Conservation (phyloP, 768 basidiomycete genomes). For the Lepiota brunneoincarnata region DNA sequence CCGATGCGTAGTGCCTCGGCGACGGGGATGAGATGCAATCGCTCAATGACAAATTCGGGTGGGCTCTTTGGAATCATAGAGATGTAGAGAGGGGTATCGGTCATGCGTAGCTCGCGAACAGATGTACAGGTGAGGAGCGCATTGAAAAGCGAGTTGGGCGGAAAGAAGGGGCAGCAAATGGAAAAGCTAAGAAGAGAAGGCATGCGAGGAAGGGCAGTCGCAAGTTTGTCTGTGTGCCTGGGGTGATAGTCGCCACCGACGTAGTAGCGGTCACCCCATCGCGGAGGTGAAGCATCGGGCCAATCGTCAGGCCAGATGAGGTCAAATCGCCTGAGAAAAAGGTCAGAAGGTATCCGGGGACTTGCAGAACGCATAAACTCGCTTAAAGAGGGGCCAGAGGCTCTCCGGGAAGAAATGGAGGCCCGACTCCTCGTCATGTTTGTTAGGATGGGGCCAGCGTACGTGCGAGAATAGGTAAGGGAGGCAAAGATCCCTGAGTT, state of each 20-base stretch:
- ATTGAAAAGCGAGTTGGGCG: slow-evolving; percentile 32
- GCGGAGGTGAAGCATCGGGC: slow-evolving; percentile 37
- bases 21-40: slow-evolving; percentile 34
- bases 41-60: slow-evolving; percentile 27
- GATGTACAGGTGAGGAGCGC: slow-evolving; percentile 31
- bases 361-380: slow-evolving; percentile 13
- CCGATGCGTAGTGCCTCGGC: slow-evolving; percentile 39
- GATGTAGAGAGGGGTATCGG: slow-evolving; percentile 38
- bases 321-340: slow-evolving; percentile 27
- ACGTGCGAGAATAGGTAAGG: slow-evolving; percentile 32
- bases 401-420: slow-evolving; percentile 37
- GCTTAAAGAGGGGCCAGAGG: slow-evolving; percentile 37
- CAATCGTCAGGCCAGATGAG: slow-evolving; percentile 44
- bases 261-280: slow-evolving; percentile 36
- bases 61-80: slow-evolving; percentile 30
- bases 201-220: slow-evolving; percentile 35
- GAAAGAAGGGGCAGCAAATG: slow-evolving; percentile 38
- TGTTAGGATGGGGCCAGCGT: slow-evolving; percentile 38
- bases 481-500: slow-evolving; percentile 25
- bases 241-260: slow-evolving; percentile 32
- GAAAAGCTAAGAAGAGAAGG: slow-evolving; percentile 30
- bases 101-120: slow-evolving; percentile 33
- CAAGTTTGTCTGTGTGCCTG: slow-evolving; percentile 33
- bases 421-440: slow-evolving; percentile 32
- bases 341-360: neutral